phyloP scores from a whole-genome alignment of 495 filamentous ascomycete genomes.

The Symbiotaphrina buchneri region DNA sequence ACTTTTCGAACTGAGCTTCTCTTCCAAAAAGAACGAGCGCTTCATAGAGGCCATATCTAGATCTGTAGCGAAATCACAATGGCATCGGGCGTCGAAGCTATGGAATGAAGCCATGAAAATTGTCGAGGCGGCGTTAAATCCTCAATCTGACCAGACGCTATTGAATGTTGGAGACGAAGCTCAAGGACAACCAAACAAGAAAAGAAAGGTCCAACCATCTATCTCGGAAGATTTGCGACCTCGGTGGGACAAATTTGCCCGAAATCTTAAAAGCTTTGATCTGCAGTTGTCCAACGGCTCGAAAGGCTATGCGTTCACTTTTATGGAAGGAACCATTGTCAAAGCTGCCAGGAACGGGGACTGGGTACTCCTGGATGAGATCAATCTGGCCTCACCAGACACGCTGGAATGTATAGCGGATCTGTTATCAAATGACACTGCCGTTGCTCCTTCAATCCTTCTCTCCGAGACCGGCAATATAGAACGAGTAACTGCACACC shows the following conservation, averaged over 20 bases:
- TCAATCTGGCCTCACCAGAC: slow-evolving; percentile 87
- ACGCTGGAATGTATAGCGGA: slow-evolving; percentile 85
- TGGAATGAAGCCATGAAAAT: slow-evolving; percentile 80
- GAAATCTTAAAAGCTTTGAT: slow-evolving; percentile 58
- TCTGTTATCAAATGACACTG: slow-evolving; percentile 45
- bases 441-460: slow-evolving; percentile 51
- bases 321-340: slow-evolving; percentile 87
- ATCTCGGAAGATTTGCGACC: slow-evolving; percentile 42
- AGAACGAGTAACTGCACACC: slow-evolving; percentile 71
- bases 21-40: slow-evolving; percentile 60
- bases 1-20: slow-evolving; percentile 69
- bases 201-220: slow-evolving; percentile 51
- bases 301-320: slow-evolving; percentile 78
- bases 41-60: slow-evolving; percentile 64
- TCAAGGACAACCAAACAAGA: slow-evolving; percentile 51
- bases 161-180: slow-evolving; percentile 17
- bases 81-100: slow-evolving; percentile 57
- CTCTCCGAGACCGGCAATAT: slow-evolving; percentile 82
- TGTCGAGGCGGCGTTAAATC: slow-evolving; percentile 45
- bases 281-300: slow-evolving; percentile 54
- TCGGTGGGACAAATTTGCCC: slow-evolving; percentile 61
- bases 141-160: no score
- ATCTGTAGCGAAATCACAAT: slow-evolving; percentile 58
- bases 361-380: slow-evolving; percentile 96
- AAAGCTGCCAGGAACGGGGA: slow-evolving; percentile 83